Conservation (phyloP, 2,329 filamentous ascomycete genomes). For the Penicillium sp. region DNA sequence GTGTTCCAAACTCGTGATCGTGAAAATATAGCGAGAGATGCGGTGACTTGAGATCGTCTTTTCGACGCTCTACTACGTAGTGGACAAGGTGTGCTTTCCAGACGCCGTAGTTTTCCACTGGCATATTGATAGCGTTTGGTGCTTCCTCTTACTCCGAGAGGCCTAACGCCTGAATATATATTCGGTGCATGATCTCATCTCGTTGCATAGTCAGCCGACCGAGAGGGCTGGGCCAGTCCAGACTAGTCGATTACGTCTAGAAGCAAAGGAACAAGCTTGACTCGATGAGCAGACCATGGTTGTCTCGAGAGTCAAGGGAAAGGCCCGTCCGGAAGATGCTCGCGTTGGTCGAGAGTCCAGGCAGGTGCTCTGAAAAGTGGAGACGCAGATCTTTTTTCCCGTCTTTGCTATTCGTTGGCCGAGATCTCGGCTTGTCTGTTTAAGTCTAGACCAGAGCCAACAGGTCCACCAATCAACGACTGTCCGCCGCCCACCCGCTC, state of each 20-base stretch:
- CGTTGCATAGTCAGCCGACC: not conserved
- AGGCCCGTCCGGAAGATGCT: not conserved
- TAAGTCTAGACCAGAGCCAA: not conserved
- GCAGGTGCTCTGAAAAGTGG: not conserved
- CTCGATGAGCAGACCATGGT: not conserved
- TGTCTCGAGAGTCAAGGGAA: not conserved
- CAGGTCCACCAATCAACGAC: not conserved
- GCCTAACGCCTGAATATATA: not conserved
- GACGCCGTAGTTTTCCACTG: conserved; percentile 24
- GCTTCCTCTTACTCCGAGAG: not conserved
- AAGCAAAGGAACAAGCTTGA: not conserved
- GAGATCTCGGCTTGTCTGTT: not conserved
- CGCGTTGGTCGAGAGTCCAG: not conserved
- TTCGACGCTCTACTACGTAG: conserved; percentile 19
- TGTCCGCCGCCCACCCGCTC: not conserved
- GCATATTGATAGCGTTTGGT: conserved; percentile 16
- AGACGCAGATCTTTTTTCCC: not conserved
- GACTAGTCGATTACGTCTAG: not conserved
- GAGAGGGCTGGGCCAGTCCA: not conserved
- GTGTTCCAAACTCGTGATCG: conserved; percentile 9
- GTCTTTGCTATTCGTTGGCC: not conserved
- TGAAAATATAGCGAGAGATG: conserved; percentile 24
- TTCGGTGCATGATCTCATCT: not conserved
- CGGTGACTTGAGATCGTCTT: conserved; percentile 15
- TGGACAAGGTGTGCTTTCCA: conserved; percentile 23